phyloP scores from a whole-genome alignment of 768 basidiomycete species.

The Tremella yokohamensis region DNA sequence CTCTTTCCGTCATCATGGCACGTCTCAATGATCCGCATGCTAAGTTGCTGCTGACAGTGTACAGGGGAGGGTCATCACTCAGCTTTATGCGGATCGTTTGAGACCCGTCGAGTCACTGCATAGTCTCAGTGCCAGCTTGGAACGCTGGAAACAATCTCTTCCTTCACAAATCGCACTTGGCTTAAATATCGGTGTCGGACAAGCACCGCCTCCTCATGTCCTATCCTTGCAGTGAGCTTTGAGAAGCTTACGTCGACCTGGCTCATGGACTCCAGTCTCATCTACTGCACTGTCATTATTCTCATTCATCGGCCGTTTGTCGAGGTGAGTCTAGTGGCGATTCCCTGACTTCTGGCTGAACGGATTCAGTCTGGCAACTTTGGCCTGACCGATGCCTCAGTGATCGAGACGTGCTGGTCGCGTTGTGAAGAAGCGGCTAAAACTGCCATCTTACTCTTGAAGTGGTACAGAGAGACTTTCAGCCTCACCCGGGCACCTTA shows the following conservation, averaged over 20 bases:
- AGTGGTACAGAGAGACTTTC: constrained; percentile 23
- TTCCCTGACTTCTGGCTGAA: background rate
- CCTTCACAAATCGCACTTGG: constrained; percentile 9
- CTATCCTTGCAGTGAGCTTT: constrained; percentile 15
- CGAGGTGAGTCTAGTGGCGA: constrained; percentile 9
- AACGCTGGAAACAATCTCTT: constrained; percentile 12
- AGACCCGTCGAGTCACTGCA: constrained; percentile 8
- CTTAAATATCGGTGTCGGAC: background rate
- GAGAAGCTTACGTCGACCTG: too few species aligned
- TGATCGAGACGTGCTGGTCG: constrained; percentile 19
- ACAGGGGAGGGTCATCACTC: constrained; percentile 19
- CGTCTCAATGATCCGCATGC: background rate
- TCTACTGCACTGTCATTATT: constrained; percentile 25
- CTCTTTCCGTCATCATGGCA: constrained; percentile 28
- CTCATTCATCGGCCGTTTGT: constrained; percentile 32
- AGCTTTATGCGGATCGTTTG: constrained; percentile 19
- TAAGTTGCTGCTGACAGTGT: background rate
- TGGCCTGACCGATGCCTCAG: constrained; percentile 13
- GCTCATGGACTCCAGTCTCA: constrained; percentile 14
- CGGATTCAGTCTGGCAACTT: constrained; percentile 9
- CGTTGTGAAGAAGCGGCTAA: constrained; percentile 25
- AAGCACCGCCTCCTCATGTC: constrained; percentile 17
- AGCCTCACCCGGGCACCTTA: constrained; percentile 28
- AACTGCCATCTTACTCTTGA: constrained; percentile 14
- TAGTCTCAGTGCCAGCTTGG: constrained; percentile 11